Evolutionary conservation across 73 alveolate genomes (phyloP).

Genomic region (Blepharisma japonicum): DNA sequence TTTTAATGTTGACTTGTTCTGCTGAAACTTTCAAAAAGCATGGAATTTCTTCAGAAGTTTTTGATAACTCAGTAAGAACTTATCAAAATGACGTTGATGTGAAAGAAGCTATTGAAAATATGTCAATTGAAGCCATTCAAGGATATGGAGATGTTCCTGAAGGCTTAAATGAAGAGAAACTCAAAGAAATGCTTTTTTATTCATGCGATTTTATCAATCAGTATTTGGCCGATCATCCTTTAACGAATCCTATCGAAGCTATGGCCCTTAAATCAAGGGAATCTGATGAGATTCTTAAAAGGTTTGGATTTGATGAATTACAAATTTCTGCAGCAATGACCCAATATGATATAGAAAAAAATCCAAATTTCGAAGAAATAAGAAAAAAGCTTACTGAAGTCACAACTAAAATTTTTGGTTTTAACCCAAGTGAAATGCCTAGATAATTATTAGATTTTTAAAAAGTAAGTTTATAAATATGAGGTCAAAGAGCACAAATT

Average conservation of each 20-base stretch:
- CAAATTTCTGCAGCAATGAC: constrained; percentile 28
- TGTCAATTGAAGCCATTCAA: constrained; percentile 13
- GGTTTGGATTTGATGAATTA: constrained; percentile 10
- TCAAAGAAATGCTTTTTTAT: background rate
- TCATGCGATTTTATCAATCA: constrained; percentile 10
- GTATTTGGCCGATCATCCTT: constrained; percentile 1
- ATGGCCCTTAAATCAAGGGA: constrained; percentile 6
- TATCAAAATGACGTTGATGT: constrained; percentile 9
- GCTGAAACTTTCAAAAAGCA: constrained; percentile 1
- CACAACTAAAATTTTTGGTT: constrained; percentile 18
- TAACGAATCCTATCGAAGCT: background rate
- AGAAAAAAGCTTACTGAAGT: constrained; percentile 19
- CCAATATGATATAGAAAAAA: background rate
- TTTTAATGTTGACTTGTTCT: background rate
- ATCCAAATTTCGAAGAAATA: background rate
- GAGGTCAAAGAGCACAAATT: no score
- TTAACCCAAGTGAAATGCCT: constrained; percentile 19
- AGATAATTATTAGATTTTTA: background rate
- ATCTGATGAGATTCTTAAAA: constrained; percentile 17
- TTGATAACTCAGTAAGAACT: background rate
- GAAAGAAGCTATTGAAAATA: background rate
- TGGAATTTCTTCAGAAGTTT: background rate
- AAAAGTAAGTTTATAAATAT: no score
- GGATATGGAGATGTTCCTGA: constrained; percentile 25
- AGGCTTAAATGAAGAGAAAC: background rate